phyloP scores from a whole-genome alignment of 306 rosid species.

The Lathyrus oleraceus region DNA sequence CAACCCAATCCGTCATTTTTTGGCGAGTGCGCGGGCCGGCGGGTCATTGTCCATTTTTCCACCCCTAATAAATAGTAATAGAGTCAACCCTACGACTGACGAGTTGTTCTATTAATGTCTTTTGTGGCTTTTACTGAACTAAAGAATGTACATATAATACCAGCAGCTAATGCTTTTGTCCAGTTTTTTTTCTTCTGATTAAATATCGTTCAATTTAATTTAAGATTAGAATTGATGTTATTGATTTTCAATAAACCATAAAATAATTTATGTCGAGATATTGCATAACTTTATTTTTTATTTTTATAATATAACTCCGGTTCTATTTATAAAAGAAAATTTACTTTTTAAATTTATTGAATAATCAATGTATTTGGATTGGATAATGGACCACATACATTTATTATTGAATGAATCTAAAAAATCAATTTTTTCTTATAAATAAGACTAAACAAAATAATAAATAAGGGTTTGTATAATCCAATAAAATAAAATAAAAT shows the following conservation, averaged over 20 bases:
- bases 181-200: slow-evolving; percentile 59
- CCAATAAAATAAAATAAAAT: too few relatives aligned
- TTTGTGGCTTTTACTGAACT: slow-evolving; percentile 78
- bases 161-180: slow-evolving; percentile 81
- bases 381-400: too few relatives aligned
- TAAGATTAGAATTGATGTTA: background rate
- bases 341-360: too few relatives aligned
- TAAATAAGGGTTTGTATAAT: slow-evolving; percentile 17
- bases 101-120: slow-evolving; percentile 35
- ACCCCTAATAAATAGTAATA: slow-evolving; percentile 27
- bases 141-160: slow-evolving; percentile 65
- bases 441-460: too few relatives aligned
- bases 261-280: background rate
- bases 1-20: too few relatives aligned
- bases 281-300: slow-evolving; percentile 5
- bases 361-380: too few relatives aligned
- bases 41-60: too few relatives aligned
- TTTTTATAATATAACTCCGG: too few relatives aligned
- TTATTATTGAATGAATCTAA: too few relatives aligned
- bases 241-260: background rate
- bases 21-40: too few relatives aligned
- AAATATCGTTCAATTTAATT: slow-evolving; percentile 12
- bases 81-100: slow-evolving; percentile 39
- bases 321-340: too few relatives aligned
- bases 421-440: too few relatives aligned